These are phyloP conservation scores for Tetrapyrgos nigripes DNA, from an alignment of 1,284 basidiomycete species.

Conservation along the genomic window DNA sequence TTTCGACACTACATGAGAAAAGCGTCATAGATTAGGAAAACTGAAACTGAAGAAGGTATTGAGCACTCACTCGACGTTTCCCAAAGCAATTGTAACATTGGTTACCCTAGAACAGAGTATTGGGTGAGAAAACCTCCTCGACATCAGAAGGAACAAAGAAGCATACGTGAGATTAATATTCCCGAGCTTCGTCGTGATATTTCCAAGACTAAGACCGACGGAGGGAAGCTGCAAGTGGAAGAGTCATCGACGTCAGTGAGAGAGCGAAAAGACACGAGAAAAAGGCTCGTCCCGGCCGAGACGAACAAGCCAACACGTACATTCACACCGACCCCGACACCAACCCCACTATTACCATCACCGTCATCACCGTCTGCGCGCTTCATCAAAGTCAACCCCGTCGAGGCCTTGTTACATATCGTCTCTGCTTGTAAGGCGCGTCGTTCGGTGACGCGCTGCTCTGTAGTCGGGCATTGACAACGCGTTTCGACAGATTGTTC, in stretches of 20 bases:
- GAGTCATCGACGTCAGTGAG: neutral
- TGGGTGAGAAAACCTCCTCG: neutral
- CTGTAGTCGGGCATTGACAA: neutral
- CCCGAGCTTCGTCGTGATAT: slow-evolving; percentile 26
- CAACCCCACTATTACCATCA: slow-evolving; percentile 2
- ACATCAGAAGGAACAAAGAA: neutral
- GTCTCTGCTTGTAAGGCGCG: neutral
- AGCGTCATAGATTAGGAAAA: neutral
- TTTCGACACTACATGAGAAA: slow-evolving; percentile 18
- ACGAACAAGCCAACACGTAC: too few species aligned
- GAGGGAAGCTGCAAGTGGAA: slow-evolving; percentile 15
- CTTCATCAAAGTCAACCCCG: neutral
- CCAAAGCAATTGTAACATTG: slow-evolving; percentile 25
- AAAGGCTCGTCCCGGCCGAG: too few species aligned
- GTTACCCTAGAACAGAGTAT: slow-evolving; percentile 16
- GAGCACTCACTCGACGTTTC: slow-evolving; percentile 21
- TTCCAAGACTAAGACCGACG: slow-evolving; percentile 22
- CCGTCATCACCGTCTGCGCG: slow-evolving; percentile 14
- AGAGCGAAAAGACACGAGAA: neutral
- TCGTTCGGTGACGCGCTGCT: neutral
- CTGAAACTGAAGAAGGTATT: neutral
- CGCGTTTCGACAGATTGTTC: neutral
- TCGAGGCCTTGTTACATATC: neutral
- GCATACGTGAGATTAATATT: slow-evolving; percentile 26
- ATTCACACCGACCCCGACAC: slow-evolving; percentile 9